Evolutionary conservation across 2,329 filamentous ascomycete species (phyloP), one percentile per base, ranked within the genome.

Genomic region (Graphiopsis chlorocephala): DNA sequence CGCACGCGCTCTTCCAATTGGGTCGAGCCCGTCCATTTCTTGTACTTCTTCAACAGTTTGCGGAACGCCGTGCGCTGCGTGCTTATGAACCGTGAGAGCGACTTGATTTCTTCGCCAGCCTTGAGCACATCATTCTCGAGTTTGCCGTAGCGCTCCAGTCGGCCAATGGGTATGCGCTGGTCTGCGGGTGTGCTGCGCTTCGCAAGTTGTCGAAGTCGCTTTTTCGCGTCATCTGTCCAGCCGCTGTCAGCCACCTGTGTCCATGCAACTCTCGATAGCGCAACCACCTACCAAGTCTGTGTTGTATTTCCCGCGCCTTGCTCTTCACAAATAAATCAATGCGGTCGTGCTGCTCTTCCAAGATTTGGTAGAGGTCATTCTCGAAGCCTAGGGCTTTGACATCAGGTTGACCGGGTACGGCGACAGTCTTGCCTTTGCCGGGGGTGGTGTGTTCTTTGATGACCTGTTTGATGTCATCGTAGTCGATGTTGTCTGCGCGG

Each of bases 41-140:
- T 81, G 78, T 95, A 94, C 75, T 96, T 96, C 76, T 94, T 95
- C 35, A 93, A 80, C 42, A 96, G 88, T 78, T 96, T 96, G 63
- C 86, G 85, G 71, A 96, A 93, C 4, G 90, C 92, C 4, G 89
- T 85, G 11, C 88, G 83, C 74, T 96, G 92, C 2, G 90, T 89
- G 65, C 85, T 83, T 68, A 89, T 85, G 71, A 94, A 96, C 48
- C 91, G 86, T 38, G 86, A 84, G 6, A 95, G 81, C 4, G 86
- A 85, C 62, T 86, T 84, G 62, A 92, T 87, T 68, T 95, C 91
- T 68, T 91, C 86, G 53, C 88, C 88, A 68, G 89, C 90, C 76
- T 77, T 82, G 50, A 81, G 72, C 14, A 83, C 78, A 65, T 82
- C 81, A 56, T 80, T 81, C 65, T 84, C 82, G 55, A 84, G 77